phyloP scores from a whole-genome alignment of 2,329 filamentous ascomycete species.

The Blastomyces percursus region DNA sequence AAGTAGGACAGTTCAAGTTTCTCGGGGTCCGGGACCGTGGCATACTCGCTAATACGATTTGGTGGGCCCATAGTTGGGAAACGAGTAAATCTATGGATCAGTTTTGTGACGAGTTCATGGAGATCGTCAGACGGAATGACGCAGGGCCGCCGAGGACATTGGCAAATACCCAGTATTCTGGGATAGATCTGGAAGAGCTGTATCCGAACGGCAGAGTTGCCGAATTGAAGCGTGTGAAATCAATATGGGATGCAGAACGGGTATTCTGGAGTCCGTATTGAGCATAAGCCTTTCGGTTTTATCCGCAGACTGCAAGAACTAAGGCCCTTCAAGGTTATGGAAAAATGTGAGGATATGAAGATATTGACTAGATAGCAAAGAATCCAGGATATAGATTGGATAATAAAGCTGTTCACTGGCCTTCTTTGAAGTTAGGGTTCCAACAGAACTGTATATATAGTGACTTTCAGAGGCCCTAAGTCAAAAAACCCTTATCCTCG shows the following conservation, averaged over 20 bases:
- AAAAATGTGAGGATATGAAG: too few species aligned
- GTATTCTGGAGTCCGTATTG: neutral
- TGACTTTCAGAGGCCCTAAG: too few species aligned
- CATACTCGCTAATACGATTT: neutral
- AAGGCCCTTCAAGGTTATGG: too few species aligned
- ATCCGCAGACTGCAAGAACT: too few species aligned
- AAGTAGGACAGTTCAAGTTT: neutral
- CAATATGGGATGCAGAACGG: neutral
- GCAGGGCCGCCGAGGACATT: neutral
- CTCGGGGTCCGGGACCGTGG: neutral
- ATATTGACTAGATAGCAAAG: too few species aligned
- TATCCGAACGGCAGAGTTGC: neutral
- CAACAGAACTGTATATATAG: too few species aligned
- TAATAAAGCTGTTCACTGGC: too few species aligned
- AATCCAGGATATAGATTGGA: too few species aligned
- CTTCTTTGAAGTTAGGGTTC: too few species aligned
- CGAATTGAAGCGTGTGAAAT: neutral
- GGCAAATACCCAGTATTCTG: neutral
- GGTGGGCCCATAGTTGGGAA: neutral
- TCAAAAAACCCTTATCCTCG: too few species aligned
- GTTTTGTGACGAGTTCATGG: neutral
- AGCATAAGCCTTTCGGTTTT: neutral
- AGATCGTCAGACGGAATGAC: neutral
- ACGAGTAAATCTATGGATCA: neutral
- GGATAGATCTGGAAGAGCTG: neutral